Evolutionary conservation across 1,284 basidiomycete species (phyloP), one percentile per base, ranked within the genome.

Genomic region (Ganoderma sinense): DNA sequence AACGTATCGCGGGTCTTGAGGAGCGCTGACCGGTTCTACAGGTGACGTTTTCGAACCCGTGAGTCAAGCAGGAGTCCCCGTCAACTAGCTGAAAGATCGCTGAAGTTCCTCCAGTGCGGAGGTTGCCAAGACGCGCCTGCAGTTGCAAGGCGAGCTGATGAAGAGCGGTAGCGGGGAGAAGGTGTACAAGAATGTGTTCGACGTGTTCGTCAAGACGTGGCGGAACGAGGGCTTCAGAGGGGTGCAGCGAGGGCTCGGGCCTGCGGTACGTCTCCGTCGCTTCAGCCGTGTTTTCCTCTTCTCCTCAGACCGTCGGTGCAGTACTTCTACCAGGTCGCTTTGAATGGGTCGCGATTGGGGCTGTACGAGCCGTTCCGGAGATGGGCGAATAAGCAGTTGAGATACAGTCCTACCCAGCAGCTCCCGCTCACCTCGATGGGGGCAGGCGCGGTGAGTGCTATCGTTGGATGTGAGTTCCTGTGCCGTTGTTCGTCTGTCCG

Each of bases 141-240:
- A 48, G n/a, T 10, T 48, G 45, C 45, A 48, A 8, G 45, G 45
- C 10, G 45, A 48, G 45, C 10, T 48, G n/a, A 48, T 48, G 45
- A 48, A 48, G 45, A 13, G 10, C n/a, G n/a, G 45, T 4, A 13
- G 92, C 13, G 88, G 88, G 11, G 81, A 87, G 71, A 92, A 88
- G 77, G 94, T 98, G 2, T 99, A 98, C 85, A 94, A 89, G 69
- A 95, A 92, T 77, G 94, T 94, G 1, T 75, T 95, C 51, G 97
- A 99, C 79, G 96, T 94, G 20, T 84, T 98, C 69, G 82, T 82
- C 40, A 98, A 98, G 84, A 98, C 97, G n/a, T 97, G 92, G 90
- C 87, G 82, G 79, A 90, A 97, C 78, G 97, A 99, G 81, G 97
- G 97, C 13, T 84, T 98, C 66, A 86, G 89, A 63, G 97, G 97